Evolutionary conservation across 1,284 basidiomycete genomes (phyloP), one percentile per base, ranked within the genome.

Genomic region (Peniophora sp.): DNA sequence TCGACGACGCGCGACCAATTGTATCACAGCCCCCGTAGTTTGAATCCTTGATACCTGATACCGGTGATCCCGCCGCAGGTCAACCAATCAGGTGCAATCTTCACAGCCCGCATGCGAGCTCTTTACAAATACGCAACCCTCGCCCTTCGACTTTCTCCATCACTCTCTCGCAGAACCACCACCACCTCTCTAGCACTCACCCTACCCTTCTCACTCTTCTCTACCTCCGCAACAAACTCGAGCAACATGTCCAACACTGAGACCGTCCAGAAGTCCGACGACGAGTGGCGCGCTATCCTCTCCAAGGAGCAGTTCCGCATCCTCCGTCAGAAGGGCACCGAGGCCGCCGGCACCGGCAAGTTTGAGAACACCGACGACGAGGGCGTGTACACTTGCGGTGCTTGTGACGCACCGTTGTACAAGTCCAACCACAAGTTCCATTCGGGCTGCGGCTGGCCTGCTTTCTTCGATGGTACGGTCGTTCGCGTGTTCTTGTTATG

Each of bases 361-460:
- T 94, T 88, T 63, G 82, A 96, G 59, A 79, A 90, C 54, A 77
- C 79, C 66, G 70, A 69, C 41, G 75, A 73, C 1, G 69, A 72
- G 25, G 87, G 94, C 19, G 74, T 86, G 0, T 97, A 96, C 65
- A 66, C 64, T 38, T 91, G 88, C 61, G 82, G 76, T 6, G 88
- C 76, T 5, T 91, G 88, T 63, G 73, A 70, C 23, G 78, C 84
- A 5, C 79, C 85, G 1, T 66, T 96, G 45, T 95, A 95, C 74
- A 89, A 85, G 70, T 91, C 89, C 60, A 77, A 75, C 27, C 93
- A 91, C 56, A 97, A 97, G 70, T 97, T 97, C 69, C 79, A 89
- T 60, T 92, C 89, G 52, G 92, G 92, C 10, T 97, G 93, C 62
- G 94, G 93, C 27, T 97, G 93, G 93, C 94, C 93, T n/a, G 93